These are phyloP conservation scores for Vanrija sp. DNA, from an alignment of 1,284 basidiomycete genomes.

Conservation along the genomic window DNA sequence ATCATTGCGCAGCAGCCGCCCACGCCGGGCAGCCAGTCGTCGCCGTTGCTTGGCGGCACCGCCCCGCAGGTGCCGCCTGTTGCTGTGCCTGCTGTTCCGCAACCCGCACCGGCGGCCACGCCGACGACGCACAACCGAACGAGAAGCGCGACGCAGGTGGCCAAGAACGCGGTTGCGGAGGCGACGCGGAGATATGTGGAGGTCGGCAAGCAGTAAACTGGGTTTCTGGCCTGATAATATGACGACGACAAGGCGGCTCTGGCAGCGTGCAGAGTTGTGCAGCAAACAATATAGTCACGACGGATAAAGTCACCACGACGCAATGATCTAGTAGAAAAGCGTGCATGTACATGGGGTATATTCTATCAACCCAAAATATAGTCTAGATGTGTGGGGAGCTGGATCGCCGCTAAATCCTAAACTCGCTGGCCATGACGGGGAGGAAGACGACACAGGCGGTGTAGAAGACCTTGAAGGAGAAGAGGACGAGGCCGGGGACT, in stretches of 20 bases:
- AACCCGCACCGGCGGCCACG: no score
- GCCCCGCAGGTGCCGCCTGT: no score
- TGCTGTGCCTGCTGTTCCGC: no score
- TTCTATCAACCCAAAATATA: background rate
- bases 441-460: conserved; percentile 80
- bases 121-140: conserved; percentile 23
- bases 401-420: conserved; percentile 43
- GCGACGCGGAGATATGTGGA: conserved; percentile 32
- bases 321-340: no score
- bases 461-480: conserved; percentile 67
- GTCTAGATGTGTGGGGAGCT: background rate
- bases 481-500: conserved; percentile 60
- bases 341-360: conserved; percentile 6
- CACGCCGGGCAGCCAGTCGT: conserved; percentile 18
- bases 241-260: no score
- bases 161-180: conserved; percentile 46
- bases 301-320: no score
- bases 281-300: no score
- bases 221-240: no score
- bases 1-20: conserved; percentile 37
- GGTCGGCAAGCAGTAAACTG: no score
- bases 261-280: no score
- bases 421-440: conserved; percentile 81
- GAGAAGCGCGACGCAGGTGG: conserved; percentile 45
- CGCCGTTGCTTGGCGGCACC: no score